Base-by-base conservation (phyloP, 2,329 filamentous ascomycete genomes). In the Colletotrichum lentis region DNA sequence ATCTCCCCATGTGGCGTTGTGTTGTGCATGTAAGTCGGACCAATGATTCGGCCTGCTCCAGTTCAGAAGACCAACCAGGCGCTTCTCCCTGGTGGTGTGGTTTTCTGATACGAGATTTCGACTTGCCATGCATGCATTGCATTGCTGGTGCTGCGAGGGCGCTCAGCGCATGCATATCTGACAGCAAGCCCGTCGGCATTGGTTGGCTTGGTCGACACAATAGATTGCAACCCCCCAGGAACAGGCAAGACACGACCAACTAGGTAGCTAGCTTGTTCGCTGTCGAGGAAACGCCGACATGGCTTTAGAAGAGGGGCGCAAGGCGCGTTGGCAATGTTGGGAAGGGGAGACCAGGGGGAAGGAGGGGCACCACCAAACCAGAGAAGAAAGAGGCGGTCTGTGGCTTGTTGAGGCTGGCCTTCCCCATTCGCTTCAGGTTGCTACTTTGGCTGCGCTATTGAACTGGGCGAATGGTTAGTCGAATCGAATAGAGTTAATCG, bases 381-480 rank as follows among this genome's bases (percentile, higher is more conserved):
- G 2, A 5, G 60, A 53, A 47, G 46, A 12, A 43, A 46, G 6
- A 35, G 62, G 46, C 46, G 58, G 52, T 57, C 43, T 67, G 39
- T 39, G 46, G 39, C 52, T 56, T 37, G 22, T 31, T 18, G 46
- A 50, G 50, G 57, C 27, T 35, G 44, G 20, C 27, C 37, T 14
- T n/a, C 12, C 18, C 35, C 31, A 37, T 53, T 67, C 31, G 43
- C 43, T 46, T 22, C 39, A 43, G 16, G 18, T 27, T 67, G 41
- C 18, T 31, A 35, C 16, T 12, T 39, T 31, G 35, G 50, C 37
- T 39, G 57, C 67, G 52, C 63, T 69, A 69, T 69, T 58, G 67
- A 62, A 46, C 14, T 12, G 16, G 22, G 37, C 22, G 14, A 35
- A 37, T 12, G n/a, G 27, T 46, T 67, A 67, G 63, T 47, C 7